Evolutionary conservation across 2,329 filamentous ascomycete species (phyloP), one percentile per base, ranked within the genome.

Genomic region (Nemania sp.): DNA sequence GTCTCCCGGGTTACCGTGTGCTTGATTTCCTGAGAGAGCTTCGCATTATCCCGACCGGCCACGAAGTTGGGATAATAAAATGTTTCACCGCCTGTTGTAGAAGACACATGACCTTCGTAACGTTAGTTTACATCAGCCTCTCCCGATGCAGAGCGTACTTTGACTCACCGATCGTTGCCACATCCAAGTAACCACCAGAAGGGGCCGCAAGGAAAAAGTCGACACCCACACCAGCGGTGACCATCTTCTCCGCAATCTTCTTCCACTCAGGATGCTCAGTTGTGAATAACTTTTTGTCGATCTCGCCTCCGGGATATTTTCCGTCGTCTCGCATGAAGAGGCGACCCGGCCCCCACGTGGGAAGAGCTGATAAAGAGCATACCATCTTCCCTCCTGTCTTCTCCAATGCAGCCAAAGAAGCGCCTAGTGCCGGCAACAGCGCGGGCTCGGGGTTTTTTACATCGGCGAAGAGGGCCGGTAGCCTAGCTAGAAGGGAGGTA

Each of bases 61-160:
- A 97, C 88, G 79, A 97, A 99, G 75, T 98, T 99, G 47, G 95
- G 93, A 74, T 96, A 99, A 78, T 96, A 97, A 77, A 93, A 99
- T 0, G 89, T 91, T 75, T 99, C 95, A 65, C 95, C 95, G 59
- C 95, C 95, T n/a, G 92, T 96, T 32, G 90, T 88, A 43, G 92
- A 87, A 34, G 95, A 86, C 20, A 97, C 85, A 75, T 97, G 90
- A 43, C 93, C 91, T 88, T 55, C 18, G 21, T 25, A 34, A 58
- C 58, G 55, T 72, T 66, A 73, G 57, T 58, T n/a, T 47, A 21
- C 20, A 58, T 43, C 10, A 15, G 7, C 35, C 20, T 47, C 20
- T n/a, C 18, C 7, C 42, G 7, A n/a, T 20, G 10, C 40, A 34
- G 15, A 48, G 21, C 12, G 25, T 48, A 52, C 12, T 32, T 20